phyloP scores from a whole-genome alignment of 148 eudicot genomes.

The Vaccinium macrocarpon region DNA sequence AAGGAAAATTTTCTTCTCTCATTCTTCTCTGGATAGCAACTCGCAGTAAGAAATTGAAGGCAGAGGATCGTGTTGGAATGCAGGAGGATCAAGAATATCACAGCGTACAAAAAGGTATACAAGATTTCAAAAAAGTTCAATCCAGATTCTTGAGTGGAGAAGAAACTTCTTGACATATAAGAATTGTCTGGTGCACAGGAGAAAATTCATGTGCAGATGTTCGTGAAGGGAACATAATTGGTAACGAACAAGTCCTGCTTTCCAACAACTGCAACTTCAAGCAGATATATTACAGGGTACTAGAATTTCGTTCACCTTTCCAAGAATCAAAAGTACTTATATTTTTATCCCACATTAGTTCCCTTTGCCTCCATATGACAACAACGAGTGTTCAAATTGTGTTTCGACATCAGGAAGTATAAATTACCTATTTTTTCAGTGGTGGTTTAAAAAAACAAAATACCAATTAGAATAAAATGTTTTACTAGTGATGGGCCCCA shows the following conservation, averaged over 20 bases:
- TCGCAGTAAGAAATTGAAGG: background rate
- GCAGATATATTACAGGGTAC: background rate
- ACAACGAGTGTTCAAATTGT: background rate
- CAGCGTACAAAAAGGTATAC: background rate
- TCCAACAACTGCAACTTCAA: background rate
- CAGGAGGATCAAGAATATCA: background rate
- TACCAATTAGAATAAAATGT: background rate
- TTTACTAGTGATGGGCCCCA: background rate
- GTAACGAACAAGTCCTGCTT: background rate
- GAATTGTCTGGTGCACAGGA: background rate
- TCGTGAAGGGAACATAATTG: background rate
- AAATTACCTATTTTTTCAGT: background rate
- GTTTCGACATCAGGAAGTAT: background rate
- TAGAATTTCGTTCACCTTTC: background rate
- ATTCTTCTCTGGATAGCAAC: background rate
- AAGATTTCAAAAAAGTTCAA: background rate
- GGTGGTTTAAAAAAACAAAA: background rate
- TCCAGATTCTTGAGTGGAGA: background rate
- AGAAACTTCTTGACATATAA: background rate
- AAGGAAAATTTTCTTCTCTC: background rate
- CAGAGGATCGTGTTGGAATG: background rate
- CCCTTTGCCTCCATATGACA: background rate
- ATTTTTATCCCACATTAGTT: background rate
- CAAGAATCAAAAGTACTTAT: background rate
- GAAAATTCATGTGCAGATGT: background rate